Conservation (phyloP, 2,329 filamentous ascomycete species). For the Botrytis elliptica region DNA sequence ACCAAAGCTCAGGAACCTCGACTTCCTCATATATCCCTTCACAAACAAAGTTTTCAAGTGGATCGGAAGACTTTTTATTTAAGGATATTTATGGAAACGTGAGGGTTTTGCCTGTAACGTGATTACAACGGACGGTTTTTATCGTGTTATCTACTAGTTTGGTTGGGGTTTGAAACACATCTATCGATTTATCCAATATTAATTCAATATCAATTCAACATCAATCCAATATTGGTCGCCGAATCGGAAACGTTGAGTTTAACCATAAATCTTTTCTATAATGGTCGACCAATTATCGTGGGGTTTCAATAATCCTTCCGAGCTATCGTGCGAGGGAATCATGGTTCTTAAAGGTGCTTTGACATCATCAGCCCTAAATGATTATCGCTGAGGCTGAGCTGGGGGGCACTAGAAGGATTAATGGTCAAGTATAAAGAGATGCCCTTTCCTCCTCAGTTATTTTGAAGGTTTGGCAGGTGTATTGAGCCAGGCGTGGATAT, state of each 20-base stretch:
- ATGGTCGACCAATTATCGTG: background rate
- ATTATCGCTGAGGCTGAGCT: background rate
- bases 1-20: constrained; percentile 12
- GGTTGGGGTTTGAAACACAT: constrained; percentile 12
- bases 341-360: constrained; percentile 1
- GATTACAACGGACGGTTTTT: background rate
- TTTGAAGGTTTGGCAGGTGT: background rate
- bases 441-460: background rate
- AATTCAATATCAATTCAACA: background rate
- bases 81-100: constrained; percentile 13
- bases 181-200: constrained; percentile 10
- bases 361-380: constrained; percentile 11
- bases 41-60: constrained; percentile 6
- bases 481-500: background rate
- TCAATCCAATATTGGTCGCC: background rate
- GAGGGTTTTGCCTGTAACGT: constrained; percentile 13
- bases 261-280: constrained; percentile 1
- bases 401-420: background rate
- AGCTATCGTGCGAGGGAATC: background rate
- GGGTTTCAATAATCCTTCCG: background rate
- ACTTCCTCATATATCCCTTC: background rate
- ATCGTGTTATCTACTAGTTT: constrained; percentile 14
- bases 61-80: constrained; percentile 7
- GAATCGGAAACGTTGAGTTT: constrained; percentile 3
- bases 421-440: constrained; percentile 11